Conservation (phyloP, 495 filamentous ascomycete species). For the Hapsidospora chrysogenum region DNA sequence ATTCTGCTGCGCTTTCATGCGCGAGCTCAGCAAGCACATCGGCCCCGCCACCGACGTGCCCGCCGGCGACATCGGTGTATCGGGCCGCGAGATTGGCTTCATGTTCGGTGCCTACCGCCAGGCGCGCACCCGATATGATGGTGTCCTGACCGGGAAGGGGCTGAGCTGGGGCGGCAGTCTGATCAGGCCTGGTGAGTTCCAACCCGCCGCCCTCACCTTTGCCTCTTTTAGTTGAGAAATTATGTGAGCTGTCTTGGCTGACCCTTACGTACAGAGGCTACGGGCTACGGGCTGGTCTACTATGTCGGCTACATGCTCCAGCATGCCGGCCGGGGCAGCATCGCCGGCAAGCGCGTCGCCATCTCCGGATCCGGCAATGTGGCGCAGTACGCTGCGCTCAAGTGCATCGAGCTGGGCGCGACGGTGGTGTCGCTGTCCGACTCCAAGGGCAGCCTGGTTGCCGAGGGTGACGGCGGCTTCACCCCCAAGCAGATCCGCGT, state of each 20-base stretch:
- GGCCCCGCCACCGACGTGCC: constrained; percentile 92
- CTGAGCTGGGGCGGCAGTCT: constrained; percentile 80
- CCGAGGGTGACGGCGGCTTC: constrained; percentile 47
- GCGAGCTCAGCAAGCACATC: constrained; percentile 85
- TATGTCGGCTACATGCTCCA: constrained; percentile 95
- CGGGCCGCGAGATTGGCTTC: constrained; percentile 78
- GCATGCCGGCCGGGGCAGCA: constrained; percentile 72
- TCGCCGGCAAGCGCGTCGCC: constrained; percentile 84
- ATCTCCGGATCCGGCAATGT: constrained; percentile 98
- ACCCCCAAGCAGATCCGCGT: constrained; percentile 56
- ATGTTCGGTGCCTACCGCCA: constrained; percentile 92
- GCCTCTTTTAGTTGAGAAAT: not conserved
- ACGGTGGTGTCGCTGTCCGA: constrained; percentile 90
- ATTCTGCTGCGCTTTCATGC: constrained; percentile 96
- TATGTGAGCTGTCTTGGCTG: not conserved
- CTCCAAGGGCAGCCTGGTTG: constrained; percentile 69
- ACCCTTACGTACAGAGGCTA: constrained; percentile 46
- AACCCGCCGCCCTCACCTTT: not conserved
- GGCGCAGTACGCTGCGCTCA: constrained; percentile 93
- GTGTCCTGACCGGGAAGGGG: constrained; percentile 92
- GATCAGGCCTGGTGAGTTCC: constrained; percentile 51
- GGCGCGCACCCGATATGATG: constrained; percentile 79
- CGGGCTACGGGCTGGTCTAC: constrained; percentile 93
- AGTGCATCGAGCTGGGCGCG: constrained; percentile 89
- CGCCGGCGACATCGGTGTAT: constrained; percentile 88